Conservation (phyloP, 768 basidiomycete species). For the Mrakia frigida region DNA sequence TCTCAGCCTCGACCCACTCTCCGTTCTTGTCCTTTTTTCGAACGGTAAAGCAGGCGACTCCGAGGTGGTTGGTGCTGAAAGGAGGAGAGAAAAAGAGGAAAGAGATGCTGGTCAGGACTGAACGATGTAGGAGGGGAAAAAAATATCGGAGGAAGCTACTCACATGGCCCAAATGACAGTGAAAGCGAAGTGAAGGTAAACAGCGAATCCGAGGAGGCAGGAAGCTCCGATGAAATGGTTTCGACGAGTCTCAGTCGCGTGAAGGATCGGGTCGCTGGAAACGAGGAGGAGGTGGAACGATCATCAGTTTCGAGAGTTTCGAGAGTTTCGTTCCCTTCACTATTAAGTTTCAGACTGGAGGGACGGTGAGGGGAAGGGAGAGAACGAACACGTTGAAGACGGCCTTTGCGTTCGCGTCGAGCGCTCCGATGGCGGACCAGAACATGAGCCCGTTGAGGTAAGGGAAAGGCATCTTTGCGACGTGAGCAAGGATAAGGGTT, state of each 20-base stretch:
- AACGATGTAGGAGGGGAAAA: not conserved
- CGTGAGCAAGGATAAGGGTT: conserved; percentile 85
- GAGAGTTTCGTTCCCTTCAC: too few species aligned
- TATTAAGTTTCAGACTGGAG: too few species aligned
- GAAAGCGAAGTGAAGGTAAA: conserved; percentile 27
- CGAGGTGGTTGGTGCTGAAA: conserved; percentile 76
- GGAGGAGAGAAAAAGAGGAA: not conserved
- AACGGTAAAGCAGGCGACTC: conserved; percentile 92
- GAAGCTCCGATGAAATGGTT: conserved; percentile 69
- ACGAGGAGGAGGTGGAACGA: not conserved
- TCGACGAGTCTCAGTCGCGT: conserved; percentile 58
- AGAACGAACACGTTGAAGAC: conserved; percentile 60
- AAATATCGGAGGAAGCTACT: not conserved
- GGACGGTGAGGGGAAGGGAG: not conserved
- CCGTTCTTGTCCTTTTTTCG: conserved; percentile 63
- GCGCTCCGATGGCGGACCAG: conserved; percentile 66
- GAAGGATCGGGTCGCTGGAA: conserved; percentile 47
- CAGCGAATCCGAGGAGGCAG: conserved; percentile 53
- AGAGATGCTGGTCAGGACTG: not conserved
- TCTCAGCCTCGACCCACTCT: conserved; percentile 24
- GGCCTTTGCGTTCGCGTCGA: conserved; percentile 75
- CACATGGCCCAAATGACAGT: conserved; percentile 31
- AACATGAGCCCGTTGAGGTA: conserved; percentile 82
- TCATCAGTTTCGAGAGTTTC: too few species aligned
- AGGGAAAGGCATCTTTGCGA: conserved; percentile 78